phyloP scores from a whole-genome alignment of 495 filamentous ascomycete genomes.

The Tuber indicum region DNA sequence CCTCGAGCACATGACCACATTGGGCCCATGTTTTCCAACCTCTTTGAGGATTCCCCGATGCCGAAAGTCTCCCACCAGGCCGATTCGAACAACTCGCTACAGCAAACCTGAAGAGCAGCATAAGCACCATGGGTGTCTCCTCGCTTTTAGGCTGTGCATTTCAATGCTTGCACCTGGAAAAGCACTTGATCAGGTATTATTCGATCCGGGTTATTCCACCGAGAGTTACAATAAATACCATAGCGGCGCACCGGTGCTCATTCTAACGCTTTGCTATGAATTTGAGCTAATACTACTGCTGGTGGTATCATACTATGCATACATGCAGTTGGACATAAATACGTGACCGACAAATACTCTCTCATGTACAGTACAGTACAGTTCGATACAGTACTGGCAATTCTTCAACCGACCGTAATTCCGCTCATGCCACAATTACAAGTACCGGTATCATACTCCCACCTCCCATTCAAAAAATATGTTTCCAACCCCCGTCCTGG shows the following conservation, averaged over 20 bases:
- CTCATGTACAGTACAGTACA: too few species aligned
- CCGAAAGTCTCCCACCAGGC: background rate
- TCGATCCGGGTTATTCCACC: too few species aligned
- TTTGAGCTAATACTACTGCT: background rate
- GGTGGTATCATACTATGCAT: background rate
- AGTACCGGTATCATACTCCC: too few species aligned
- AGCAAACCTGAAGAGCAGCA: background rate
- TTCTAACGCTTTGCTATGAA: background rate
- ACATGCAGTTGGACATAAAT: background rate
- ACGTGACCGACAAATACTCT: too few species aligned
- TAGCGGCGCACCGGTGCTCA: background rate
- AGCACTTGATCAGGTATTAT: too few species aligned
- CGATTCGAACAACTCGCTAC: background rate
- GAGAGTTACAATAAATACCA: too few species aligned
- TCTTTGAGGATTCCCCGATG: background rate
- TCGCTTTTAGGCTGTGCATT: background rate
- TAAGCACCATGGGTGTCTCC: background rate
- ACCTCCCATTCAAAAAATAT: too few species aligned
- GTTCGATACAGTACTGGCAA: background rate
- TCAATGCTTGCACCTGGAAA: too few species aligned
- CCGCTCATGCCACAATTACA: too few species aligned
- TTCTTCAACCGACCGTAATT: background rate
- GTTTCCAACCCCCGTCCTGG: too few species aligned
- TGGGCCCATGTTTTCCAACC: background rate
- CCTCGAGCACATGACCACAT: too few species aligned